These are phyloP conservation scores for Pichia scutulata DNA, from an alignment of 805 yeast species.

Conservation along the genomic window DNA sequence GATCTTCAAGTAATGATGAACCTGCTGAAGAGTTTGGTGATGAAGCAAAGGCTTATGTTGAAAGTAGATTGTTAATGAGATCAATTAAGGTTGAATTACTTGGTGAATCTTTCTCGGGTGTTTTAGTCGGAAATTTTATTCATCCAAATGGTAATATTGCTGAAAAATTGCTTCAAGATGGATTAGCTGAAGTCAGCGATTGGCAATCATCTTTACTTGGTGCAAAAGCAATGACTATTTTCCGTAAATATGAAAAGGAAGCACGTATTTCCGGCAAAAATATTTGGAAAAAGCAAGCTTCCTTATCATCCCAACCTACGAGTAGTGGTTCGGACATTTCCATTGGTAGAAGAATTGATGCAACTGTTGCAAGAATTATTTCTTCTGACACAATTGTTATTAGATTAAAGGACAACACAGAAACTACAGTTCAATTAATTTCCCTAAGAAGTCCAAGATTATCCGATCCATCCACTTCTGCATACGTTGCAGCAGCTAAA, in stretches of 20 bases:
- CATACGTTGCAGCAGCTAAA: conserved; percentile 56
- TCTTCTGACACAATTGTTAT: conserved; percentile 62
- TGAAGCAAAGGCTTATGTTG: conserved; percentile 58
- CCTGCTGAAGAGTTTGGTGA: conserved; percentile 56
- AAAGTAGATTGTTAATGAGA: conserved; percentile 53
- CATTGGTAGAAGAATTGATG: conserved; percentile 45
- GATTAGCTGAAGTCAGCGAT: conserved; percentile 69
- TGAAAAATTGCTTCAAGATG: conserved; percentile 56
- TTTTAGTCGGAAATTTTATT: conserved; percentile 47
- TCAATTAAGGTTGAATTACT: conserved; percentile 48
- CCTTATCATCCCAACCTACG: conserved; percentile 15
- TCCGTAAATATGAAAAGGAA: conserved; percentile 56
- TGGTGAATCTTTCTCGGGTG: conserved; percentile 57
- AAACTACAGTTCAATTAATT: conserved; percentile 63
- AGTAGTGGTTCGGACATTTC: conserved; percentile 23
- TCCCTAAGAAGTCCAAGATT: conserved; percentile 70
- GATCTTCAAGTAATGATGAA: conserved; percentile 44
- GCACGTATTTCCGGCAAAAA: conserved; percentile 53
- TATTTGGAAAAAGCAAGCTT: conserved; percentile 39
- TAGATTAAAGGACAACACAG: conserved; percentile 42
- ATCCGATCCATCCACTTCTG: conserved; percentile 46
- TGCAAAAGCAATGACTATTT: conserved; percentile 47
- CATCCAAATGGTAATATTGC: conserved; percentile 78
- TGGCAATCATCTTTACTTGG: conserved; percentile 74
- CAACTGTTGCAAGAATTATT: conserved; percentile 51